Conservation (phyloP, 108 stramenopile genomes). For the Stephanodiscus minutulus region DNA sequence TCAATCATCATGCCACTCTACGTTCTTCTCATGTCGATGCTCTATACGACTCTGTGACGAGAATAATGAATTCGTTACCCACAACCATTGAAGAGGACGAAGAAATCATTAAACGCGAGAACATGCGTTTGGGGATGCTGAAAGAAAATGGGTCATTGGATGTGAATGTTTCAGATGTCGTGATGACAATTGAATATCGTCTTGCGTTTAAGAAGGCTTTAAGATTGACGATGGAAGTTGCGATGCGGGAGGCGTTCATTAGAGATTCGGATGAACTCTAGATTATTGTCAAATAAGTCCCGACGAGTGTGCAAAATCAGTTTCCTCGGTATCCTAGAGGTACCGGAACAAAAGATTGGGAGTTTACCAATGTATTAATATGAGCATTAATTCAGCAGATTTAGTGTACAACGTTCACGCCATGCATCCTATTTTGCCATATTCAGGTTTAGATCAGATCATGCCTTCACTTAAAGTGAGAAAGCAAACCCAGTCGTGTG, state of each 20-base stretch:
- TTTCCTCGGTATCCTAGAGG: too few species aligned
- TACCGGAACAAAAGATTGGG: too few species aligned
- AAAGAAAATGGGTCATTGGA: slow-evolving; percentile 17
- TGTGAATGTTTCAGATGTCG: slow-evolving; percentile 23
- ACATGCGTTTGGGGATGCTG: slow-evolving; percentile 21
- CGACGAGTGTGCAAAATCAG: too few species aligned
- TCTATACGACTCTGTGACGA: slow-evolving; percentile 13
- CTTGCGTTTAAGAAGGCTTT: slow-evolving; percentile 50
- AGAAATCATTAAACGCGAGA: slow-evolving; percentile 19
- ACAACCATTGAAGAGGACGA: slow-evolving; percentile 47
- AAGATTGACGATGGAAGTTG: slow-evolving; percentile 31
- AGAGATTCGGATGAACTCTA: slow-evolving; percentile 41
- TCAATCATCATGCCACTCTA: slow-evolving; percentile 28
- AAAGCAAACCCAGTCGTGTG: too few species aligned
- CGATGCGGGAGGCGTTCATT: slow-evolving; percentile 16
- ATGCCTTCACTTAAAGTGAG: too few species aligned
- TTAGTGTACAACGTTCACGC: too few species aligned
- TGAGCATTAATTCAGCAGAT: too few species aligned
- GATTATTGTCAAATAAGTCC: too few species aligned
- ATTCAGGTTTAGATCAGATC: too few species aligned
- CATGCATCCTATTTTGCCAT: too few species aligned
- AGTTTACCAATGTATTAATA: too few species aligned
- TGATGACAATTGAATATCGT: slow-evolving; percentile 46
- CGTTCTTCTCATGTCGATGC: slow-evolving; percentile 20
- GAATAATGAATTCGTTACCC: slow-evolving; percentile 22